These are phyloP conservation scores for Pythium brassicae DNA, from an alignment of 352 stramenopile species.

Conservation along the genomic window DNA sequence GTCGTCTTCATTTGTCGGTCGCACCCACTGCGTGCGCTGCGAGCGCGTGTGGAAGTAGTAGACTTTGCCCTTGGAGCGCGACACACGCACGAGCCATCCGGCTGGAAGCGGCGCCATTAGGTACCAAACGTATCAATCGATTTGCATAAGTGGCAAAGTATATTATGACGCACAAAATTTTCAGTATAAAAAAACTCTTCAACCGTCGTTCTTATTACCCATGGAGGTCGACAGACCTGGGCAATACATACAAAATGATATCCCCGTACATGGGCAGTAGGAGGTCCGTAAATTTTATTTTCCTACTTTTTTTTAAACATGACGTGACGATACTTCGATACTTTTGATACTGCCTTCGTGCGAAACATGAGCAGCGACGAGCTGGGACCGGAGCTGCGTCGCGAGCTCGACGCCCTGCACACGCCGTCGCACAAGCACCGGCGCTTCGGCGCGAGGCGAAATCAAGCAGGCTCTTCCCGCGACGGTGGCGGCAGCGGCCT, in stretches of 20 bases:
- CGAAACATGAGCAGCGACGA: slow-evolving; percentile 3
- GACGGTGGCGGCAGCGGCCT: background rate
- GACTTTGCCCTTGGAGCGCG: slow-evolving; percentile 59
- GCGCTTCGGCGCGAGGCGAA: background rate
- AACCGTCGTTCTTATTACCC: too few relatives aligned
- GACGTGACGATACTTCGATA: too few relatives aligned
- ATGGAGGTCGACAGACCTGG: too few relatives aligned
- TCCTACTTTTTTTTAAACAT: too few relatives aligned
- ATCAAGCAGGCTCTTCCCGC: background rate
- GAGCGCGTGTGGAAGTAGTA: slow-evolving; percentile 63
- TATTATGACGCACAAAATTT: too few relatives aligned
- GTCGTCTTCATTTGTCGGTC: slow-evolving; percentile 19
- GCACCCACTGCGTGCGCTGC: slow-evolving; percentile 54
- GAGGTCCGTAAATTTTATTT: too few relatives aligned
- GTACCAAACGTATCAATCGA: background rate
- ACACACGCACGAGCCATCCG: slow-evolving; percentile 63
- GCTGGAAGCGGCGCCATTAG: slow-evolving; percentile 28
- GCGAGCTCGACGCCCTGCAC: background rate
- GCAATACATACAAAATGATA: too few relatives aligned
- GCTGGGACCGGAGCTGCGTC: background rate
- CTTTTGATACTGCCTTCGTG: too few relatives aligned
- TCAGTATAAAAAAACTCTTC: too few relatives aligned
- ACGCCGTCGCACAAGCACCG: slow-evolving; percentile 1
- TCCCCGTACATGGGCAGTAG: too few relatives aligned
- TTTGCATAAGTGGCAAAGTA: too few relatives aligned